These are phyloP conservation scores for Euphorbia tirucalli DNA, from an alignment of 345 rosid genomes.

Conservation along the genomic window DNA sequence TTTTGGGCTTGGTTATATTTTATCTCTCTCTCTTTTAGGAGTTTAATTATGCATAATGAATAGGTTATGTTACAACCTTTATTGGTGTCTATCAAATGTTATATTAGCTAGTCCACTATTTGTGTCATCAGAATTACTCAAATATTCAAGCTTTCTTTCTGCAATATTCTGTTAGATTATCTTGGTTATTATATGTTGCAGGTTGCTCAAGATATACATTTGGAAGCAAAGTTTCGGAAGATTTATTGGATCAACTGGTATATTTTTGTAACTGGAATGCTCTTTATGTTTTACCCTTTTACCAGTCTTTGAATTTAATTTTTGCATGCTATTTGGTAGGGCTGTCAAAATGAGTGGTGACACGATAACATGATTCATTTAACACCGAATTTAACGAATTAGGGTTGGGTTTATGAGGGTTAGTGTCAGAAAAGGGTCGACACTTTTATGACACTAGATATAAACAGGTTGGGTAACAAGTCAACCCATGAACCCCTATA, in stretches of 20 bases:
- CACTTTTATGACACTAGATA: too few species aligned
- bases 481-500: too few species aligned
- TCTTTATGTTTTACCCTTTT: background rate
- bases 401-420: too few species aligned
- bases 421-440: too few species aligned
- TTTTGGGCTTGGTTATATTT: too few species aligned
- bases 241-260: conserved; percentile 80
- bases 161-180: conserved; percentile 1
- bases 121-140: background rate
- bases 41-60: background rate
- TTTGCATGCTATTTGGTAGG: background rate
- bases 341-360: too few species aligned
- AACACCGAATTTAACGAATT: too few species aligned
- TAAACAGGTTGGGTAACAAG: too few species aligned
- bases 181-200: conserved; percentile 27
- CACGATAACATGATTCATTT: too few species aligned
- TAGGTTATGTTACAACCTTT: background rate
- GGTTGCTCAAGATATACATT: conserved; percentile 79
- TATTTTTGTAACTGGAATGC: background rate
- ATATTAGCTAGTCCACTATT: too few species aligned
- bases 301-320: background rate
- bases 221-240: conserved; percentile 82
- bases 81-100: background rate
- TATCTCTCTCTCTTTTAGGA: background rate
- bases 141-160: background rate